Base-by-base conservation (phyloP, 306 rosid genomes). In the Dicorynia guianensis region DNA sequence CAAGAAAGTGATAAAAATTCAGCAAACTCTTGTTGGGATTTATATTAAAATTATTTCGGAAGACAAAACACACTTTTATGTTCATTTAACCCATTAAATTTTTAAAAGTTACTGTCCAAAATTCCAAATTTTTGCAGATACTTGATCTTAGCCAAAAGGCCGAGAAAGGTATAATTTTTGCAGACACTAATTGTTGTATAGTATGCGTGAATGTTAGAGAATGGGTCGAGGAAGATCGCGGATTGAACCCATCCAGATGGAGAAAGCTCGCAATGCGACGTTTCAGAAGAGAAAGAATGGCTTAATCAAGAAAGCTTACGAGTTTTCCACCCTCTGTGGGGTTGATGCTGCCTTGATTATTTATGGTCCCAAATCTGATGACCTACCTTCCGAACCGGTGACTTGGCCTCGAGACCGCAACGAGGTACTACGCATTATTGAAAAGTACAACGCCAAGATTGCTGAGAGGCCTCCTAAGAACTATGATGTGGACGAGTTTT, bases 201-300 rank as follows among this genome's bases (percentile, higher is more conserved):
- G 30, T 25, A 25, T 25, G 2, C 30, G 30, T 25, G 30, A 25
- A 25, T 25, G 30, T 50, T 30, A 63, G 68, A 62, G 33, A 4
- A 82, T 82, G 82, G 77, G 74, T 44, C 79, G 82, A 42, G 20
- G 33, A 43, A 77, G 67, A 61, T 4, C 35, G 12, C 4, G 5
- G 0, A 36, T 34, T 17, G 49, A 70, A 12, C 33, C 40, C 20
- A 55, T 70, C 7, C 13, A 5, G 44, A 70, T 4, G n/a, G 75
- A 17, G 71, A 72, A 10, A 60, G 2, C 11, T 52, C 73, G 85
- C 0, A 72, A 12, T 11, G 0, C 9, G 4, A 5, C 79, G 10
- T 77, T 72, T 8, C 12, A 1, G 11, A 54, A 53, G 39, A 67
- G 82, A 67, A 82, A 6, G 17, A 43, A 53, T 8, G 79, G 75